phyloP scores from a whole-genome alignment of 306 rosid genomes.

The Benincasa hispida region DNA sequence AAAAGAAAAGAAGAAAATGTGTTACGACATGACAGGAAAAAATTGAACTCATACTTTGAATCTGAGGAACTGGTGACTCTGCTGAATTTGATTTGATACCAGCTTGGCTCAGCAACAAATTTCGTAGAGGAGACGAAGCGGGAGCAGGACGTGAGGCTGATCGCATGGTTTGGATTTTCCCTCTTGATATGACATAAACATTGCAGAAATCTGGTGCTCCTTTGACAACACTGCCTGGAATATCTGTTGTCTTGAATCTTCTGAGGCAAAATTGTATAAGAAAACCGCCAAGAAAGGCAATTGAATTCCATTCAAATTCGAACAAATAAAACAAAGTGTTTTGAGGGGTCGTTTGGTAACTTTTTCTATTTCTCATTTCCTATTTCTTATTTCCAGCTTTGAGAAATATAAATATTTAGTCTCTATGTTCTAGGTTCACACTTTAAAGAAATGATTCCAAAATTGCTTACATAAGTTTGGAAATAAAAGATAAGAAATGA shows the following conservation, averaged over 20 bases:
- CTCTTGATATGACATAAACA: conserved; percentile 59
- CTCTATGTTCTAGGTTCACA: not conserved
- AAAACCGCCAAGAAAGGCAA: not conserved
- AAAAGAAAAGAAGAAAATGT: not conserved
- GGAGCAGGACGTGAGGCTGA: conserved; percentile 76
- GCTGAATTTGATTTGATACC: conserved; percentile 16
- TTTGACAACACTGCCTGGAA: conserved; percentile 53
- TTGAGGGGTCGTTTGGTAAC: not conserved
- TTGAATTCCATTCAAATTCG: not conserved
- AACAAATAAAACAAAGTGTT: not conserved
- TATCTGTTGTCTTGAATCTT: conserved; percentile 77
- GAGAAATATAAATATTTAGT: not conserved
- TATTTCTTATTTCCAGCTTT: not conserved
- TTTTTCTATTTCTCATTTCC: not conserved
- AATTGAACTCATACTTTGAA: conserved; percentile 21
- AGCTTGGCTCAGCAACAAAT: conserved; percentile 16
- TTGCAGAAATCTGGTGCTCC: conserved; percentile 86
- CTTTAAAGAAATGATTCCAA: not conserved
- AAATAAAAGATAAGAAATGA: not conserved
- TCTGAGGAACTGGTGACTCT: conserved; percentile 11
- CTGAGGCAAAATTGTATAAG: conserved; percentile 14
- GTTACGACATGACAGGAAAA: not conserved
- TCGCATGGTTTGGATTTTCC: conserved; percentile 67
- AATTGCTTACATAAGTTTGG: not conserved
- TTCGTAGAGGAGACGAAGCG: conserved; percentile 27